Evolutionary conservation across 208 protist species (phyloP).

Genomic region (Trypanosoma avium): DNA sequence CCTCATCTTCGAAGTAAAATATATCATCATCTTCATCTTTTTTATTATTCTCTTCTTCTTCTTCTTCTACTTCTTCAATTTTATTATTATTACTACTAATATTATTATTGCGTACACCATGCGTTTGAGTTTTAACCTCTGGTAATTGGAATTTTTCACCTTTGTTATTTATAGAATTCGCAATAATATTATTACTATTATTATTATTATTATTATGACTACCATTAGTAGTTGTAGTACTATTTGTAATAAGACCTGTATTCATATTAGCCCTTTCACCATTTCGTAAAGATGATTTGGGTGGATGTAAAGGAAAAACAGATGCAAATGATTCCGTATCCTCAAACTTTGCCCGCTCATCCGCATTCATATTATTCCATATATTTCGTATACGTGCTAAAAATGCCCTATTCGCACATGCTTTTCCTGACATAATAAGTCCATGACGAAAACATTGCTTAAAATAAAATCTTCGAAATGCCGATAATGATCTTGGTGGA

Average conservation of each 20-base stretch:
- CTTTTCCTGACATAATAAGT: slow-evolving; percentile 31
- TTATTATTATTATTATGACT: not conserved
- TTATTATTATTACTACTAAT: not conserved
- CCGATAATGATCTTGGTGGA: slow-evolving; percentile 1
- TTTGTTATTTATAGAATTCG: no score
- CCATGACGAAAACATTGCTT: slow-evolving; percentile 60
- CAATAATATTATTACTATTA: not conserved
- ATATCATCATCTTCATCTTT: no score
- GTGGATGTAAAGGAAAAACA: slow-evolving; percentile 51
- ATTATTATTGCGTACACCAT: no score
- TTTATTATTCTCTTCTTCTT: no score
- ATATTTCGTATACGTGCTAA: slow-evolving; percentile 57
- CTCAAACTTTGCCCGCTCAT: slow-evolving; percentile 58
- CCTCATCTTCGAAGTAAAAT: slow-evolving; percentile 31
- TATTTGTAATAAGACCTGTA: not conserved
- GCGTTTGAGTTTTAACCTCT: no score
- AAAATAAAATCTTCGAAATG: slow-evolving; percentile 66
- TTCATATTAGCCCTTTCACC: not conserved
- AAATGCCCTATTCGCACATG: slow-evolving; percentile 57
- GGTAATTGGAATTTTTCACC: no score
- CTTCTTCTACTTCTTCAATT: not conserved
- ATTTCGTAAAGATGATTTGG: not conserved
- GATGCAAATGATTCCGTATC: slow-evolving; percentile 41
- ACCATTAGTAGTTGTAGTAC: not conserved
- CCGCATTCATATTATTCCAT: slow-evolving; percentile 49